phyloP scores from a whole-genome alignment of 768 basidiomycete genomes.

The Leccinum rimulosum region DNA sequence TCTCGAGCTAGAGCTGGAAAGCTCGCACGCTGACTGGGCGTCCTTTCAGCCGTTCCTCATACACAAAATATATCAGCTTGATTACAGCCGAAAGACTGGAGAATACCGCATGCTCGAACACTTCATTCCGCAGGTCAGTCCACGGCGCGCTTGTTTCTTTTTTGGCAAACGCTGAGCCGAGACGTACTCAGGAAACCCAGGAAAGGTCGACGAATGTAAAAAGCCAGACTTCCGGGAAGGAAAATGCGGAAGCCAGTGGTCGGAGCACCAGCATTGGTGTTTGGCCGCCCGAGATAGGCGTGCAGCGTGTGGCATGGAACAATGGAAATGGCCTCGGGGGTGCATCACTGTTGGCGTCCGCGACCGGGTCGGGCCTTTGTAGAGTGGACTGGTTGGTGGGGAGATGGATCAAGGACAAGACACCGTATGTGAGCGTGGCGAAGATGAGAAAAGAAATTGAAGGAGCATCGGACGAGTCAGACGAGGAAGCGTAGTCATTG shows the following conservation, averaged over 20 bases:
- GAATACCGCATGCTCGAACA: constrained; percentile 89
- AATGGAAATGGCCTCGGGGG: constrained; percentile 61
- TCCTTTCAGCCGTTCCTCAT: constrained; percentile 63
- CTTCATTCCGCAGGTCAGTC: constrained; percentile 66
- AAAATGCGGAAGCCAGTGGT: constrained; percentile 15
- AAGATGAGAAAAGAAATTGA: constrained; percentile 60
- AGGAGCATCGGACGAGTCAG: constrained; percentile 36
- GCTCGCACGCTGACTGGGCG: neutral
- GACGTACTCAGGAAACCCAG: constrained; percentile 44
- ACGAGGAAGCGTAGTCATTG: constrained; percentile 19
- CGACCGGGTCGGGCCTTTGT: constrained; percentile 81
- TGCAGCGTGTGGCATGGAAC: constrained; percentile 85
- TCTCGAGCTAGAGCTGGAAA: neutral
- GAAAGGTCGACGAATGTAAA: constrained; percentile 34
- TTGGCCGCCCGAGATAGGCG: constrained; percentile 77
- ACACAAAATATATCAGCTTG: constrained; percentile 82
- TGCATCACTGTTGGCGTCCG: constrained; percentile 67
- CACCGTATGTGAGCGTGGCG: constrained; percentile 65
- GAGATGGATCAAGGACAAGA: constrained; percentile 63
- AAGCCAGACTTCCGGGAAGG: constrained; percentile 29
- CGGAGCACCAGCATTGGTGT: constrained; percentile 51
- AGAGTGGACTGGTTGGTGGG: constrained; percentile 80
- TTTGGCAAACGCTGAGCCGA: neutral
- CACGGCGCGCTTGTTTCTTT: neutral
- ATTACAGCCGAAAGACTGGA: constrained; percentile 73